These are phyloP conservation scores for Davidsoniella eucalypti DNA, from an alignment of 2,329 filamentous ascomycete species.

Conservation along the genomic window DNA sequence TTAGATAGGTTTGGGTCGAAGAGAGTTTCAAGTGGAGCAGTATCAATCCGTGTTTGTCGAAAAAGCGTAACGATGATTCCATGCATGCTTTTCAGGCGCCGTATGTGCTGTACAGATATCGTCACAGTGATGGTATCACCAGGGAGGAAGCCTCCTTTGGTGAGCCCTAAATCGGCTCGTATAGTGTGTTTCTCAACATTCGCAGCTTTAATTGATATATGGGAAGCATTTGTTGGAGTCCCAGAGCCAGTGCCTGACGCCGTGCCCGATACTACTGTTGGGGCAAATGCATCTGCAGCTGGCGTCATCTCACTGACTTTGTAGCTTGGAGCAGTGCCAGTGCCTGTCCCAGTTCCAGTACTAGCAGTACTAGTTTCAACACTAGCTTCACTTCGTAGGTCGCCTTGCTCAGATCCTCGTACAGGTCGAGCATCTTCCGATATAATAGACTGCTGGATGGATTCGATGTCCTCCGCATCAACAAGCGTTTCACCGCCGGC, in stretches of 20 bases:
- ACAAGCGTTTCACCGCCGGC: slow-evolving; percentile 19
- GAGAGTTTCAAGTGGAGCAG: slow-evolving; percentile 38
- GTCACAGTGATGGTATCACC: slow-evolving; percentile 70
- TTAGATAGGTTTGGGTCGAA: slow-evolving; percentile 37
- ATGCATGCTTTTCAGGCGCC: slow-evolving; percentile 75
- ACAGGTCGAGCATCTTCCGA: slow-evolving; percentile 25
- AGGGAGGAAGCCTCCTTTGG: slow-evolving; percentile 68
- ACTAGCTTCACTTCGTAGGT: slow-evolving; percentile 52
- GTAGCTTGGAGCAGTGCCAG: slow-evolving; percentile 9
- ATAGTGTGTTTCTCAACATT: slow-evolving; percentile 57
- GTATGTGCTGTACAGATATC: slow-evolving; percentile 74
- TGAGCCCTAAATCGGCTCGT: slow-evolving; percentile 67
- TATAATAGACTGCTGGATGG: slow-evolving; percentile 24
- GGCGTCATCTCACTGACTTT: not conserved
- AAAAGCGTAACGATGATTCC: slow-evolving; percentile 89
- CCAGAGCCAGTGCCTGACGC: slow-evolving; percentile 6
- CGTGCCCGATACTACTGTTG: not conserved
- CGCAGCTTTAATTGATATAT: slow-evolving; percentile 6
- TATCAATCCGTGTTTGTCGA: slow-evolving; percentile 78
- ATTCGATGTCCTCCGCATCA: slow-evolving; percentile 13
- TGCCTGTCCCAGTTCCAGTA: slow-evolving; percentile 13
- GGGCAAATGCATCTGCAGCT: too few species aligned
- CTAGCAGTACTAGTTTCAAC: slow-evolving; percentile 39
- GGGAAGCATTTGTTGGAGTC: slow-evolving; percentile 4
- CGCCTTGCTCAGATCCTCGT: slow-evolving; percentile 21